phyloP scores from a whole-genome alignment of 2,329 filamentous ascomycete species.

The Acrocalymma vagum region DNA sequence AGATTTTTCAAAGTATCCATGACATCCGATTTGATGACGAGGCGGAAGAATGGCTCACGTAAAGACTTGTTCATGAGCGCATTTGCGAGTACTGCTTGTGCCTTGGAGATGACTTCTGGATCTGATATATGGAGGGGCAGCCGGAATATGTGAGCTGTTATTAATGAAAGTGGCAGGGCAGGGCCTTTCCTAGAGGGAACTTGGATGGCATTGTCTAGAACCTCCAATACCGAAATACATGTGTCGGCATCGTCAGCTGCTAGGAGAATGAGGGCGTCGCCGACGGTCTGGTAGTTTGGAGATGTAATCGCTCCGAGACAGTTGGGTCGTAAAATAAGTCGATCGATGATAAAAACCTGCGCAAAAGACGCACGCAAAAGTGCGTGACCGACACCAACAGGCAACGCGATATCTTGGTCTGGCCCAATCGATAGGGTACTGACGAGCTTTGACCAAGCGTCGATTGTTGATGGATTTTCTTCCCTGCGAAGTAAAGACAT shows the following conservation, averaged over 20 bases:
- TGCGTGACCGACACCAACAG: conserved; percentile 16
- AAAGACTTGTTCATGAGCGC: conserved; percentile 17
- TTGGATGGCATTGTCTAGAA: conserved; percentile 27
- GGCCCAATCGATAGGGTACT: conserved; percentile 27
- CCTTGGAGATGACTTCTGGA: conserved; percentile 38
- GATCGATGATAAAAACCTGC: conserved; percentile 34
- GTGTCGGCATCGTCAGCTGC: conserved; percentile 33
- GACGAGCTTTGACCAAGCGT: conserved; percentile 29
- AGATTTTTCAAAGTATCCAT: conserved; percentile 30
- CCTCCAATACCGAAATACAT: conserved; percentile 32
- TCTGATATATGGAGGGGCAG: conserved; percentile 26
- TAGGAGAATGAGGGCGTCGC: conserved; percentile 30
- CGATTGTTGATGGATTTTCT: conserved; percentile 23
- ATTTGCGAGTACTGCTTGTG: conserved; percentile 35
- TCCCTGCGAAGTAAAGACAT: conserved; percentile 27
- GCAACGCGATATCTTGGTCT: conserved; percentile 22
- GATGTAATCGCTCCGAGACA: conserved; percentile 18
- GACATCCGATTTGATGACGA: conserved; percentile 19
- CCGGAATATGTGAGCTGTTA: conserved; percentile 30
- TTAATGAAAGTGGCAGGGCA: conserved; percentile 22
- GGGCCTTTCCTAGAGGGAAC: conserved; percentile 11
- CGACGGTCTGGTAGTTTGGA: conserved; percentile 29
- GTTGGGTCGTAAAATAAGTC: conserved; percentile 28
- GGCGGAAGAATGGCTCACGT: conserved; percentile 23
- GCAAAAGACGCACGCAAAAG: conserved; percentile 30